Evolutionary conservation across 2,329 filamentous ascomycete species (phyloP).

Genomic region (Tolypocladium endophyticum): DNA sequence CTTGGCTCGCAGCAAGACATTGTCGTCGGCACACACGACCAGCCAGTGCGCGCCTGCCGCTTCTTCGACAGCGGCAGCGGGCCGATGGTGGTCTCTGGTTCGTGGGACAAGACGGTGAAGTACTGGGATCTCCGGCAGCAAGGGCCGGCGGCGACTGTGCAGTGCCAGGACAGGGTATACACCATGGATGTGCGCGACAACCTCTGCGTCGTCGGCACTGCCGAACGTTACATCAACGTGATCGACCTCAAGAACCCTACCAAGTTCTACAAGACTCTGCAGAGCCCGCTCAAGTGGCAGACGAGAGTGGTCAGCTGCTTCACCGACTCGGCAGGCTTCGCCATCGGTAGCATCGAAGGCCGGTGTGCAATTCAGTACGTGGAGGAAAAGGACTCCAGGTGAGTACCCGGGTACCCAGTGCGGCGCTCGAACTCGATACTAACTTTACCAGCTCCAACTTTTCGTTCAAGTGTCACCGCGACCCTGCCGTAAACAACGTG

Average conservation of each 20-base stretch:
- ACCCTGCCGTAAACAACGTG: conserved; percentile 61
- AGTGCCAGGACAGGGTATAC: conserved; percentile 72
- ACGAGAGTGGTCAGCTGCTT: conserved; percentile 94
- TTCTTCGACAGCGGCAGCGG: conserved; percentile 65
- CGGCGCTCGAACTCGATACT: not conserved
- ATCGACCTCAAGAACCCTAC: conserved; percentile 80
- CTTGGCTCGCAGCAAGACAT: conserved; percentile 55
- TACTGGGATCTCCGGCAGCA: conserved; percentile 73
- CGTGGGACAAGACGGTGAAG: conserved; percentile 84
- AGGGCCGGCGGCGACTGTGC: conserved; percentile 53
- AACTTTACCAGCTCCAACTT: conserved; percentile 65
- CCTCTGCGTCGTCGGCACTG: conserved; percentile 82
- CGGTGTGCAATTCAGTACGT: conserved; percentile 97
- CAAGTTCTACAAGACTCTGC: conserved; percentile 91
- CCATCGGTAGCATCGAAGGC: conserved; percentile 92
- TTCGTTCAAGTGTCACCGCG: conserved; percentile 97
- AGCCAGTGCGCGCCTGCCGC: conserved; percentile 66
- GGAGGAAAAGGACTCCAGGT: conserved; percentile 83
- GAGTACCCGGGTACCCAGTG: conserved; percentile 14
- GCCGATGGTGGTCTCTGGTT: conserved; percentile 83
- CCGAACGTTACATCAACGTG: conserved; percentile 93
- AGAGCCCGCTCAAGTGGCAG: conserved; percentile 97
- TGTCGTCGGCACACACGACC: conserved; percentile 76
- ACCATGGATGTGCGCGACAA: conserved; percentile 85
- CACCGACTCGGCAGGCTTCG: conserved; percentile 81